Base-by-base conservation (phyloP, 2,329 filamentous ascomycete species). In the Phaeoacremonium minimum region DNA sequence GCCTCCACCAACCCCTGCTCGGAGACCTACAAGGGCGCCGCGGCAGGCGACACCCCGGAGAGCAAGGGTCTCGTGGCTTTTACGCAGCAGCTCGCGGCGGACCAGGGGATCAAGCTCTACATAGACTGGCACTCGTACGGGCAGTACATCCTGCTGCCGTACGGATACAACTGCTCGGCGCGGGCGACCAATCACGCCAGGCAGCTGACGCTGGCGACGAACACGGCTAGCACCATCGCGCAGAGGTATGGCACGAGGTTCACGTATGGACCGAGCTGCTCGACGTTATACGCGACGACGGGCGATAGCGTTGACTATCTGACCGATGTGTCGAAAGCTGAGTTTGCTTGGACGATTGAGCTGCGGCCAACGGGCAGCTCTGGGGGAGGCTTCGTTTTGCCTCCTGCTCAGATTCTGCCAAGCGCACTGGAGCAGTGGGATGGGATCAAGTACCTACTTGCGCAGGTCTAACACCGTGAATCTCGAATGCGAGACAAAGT, bases 101-200 rank as follows among this genome's bases (percentile, higher is more conserved):
- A 46, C 4, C 64, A 73, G 42, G 73, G 75, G 2, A 60, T 83
- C 28, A 72, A 75, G 48, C 63, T 81, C 3, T 85, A 74, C 56
- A 73, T 84, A 44, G 80, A 85, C 56, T 77, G 74, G 51, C 80
- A 85, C 58, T 69, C 75, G 0, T 85, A 81, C 57, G 72, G 69
- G 9, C 78, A 83, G 44, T 36, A 36, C 14, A 36, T 36, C 18
- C 28, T 36, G n/a, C 11, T 36, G 34, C 28, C 18, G 34, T 36
- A 31, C 2, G 8, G 6, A 2, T 8, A 4, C 13, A 6, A 15
- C 4, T 32, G 34, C n/a, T n/a, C n/a, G n/a, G n/a, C n/a, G n/a
- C n/a, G n/a, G n/a, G n/a, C n/a, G n/a, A n/a, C n/a, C n/a, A n/a
- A n/a, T n/a, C n/a, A n/a, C n/a, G n/a, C n/a, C n/a, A n/a, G n/a